Evolutionary conservation across 75 land plant species (phyloP).

Genomic region (Ceratopteris richardii): DNA sequence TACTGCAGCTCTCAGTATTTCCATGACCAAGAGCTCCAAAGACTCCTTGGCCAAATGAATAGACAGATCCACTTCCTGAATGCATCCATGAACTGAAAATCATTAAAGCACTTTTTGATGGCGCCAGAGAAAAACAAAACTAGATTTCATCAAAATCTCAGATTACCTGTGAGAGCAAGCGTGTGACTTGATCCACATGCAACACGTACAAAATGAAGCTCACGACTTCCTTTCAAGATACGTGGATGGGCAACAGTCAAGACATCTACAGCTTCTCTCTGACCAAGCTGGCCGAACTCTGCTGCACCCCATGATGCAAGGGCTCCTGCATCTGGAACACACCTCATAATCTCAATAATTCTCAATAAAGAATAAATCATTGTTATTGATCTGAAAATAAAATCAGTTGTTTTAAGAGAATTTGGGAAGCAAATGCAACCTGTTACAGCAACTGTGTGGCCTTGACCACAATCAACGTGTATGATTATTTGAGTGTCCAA

Average conservation of each 20-base stretch:
- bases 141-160: too few species aligned
- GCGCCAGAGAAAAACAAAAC: too few species aligned
- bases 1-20: constrained; percentile 17
- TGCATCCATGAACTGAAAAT: too few species aligned
- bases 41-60: constrained; percentile 43
- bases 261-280: constrained; percentile 19
- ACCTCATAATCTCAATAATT: neutral
- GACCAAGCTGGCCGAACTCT: constrained; percentile 42
- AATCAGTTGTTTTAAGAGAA: neutral
- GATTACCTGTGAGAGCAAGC: constrained; percentile 38
- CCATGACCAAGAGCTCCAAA: constrained; percentile 43
- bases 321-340: constrained; percentile 22
- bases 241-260: constrained; percentile 29
- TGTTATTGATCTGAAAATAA: too few species aligned
- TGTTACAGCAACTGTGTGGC: constrained; percentile 36
- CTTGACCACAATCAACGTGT: constrained; percentile 37
- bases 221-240: constrained; percentile 32
- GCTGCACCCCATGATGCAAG: constrained; percentile 41
- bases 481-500: constrained; percentile 23
- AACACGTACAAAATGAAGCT: constrained; percentile 39
- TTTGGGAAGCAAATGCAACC: constrained; percentile 7
- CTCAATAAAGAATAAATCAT: too few species aligned
- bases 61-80: constrained; percentile 40
- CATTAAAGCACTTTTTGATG: too few species aligned
- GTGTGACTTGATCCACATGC: constrained; percentile 37